Percentiles rank a stretch among this genome's conserved stretches.
phyloP scores from a whole-genome alignment of 805 yeast genomes.

The Allodekkera sacchari region DNA sequence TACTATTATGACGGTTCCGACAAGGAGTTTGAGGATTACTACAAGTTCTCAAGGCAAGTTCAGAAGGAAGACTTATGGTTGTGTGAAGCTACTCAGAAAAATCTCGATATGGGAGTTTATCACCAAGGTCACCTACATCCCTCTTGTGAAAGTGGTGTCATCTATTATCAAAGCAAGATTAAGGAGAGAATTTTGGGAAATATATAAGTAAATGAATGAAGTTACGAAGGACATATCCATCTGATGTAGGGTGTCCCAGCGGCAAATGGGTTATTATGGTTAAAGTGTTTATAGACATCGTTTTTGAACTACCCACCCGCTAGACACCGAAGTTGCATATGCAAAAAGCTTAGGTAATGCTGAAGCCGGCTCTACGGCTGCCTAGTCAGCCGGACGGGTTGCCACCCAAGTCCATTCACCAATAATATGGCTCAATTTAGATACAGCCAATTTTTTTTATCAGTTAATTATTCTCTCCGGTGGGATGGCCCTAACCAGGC shows the following conservation, averaged over 20 bases:
- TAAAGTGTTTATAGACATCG: no score
- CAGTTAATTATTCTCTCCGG: no score
- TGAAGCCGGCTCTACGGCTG: no score
- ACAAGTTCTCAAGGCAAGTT: constrained; percentile 23
- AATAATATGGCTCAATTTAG: no score
- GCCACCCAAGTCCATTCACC: no score
- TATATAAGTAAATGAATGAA: neutral
- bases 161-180: constrained; percentile 14
- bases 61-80: constrained; percentile 22
- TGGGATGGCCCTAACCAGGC: no score
- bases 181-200: constrained; percentile 12
- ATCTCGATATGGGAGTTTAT: constrained; percentile 16
- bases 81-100: constrained; percentile 22
- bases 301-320: no score
- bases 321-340: no score
- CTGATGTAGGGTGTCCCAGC: neutral
- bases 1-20: constrained; percentile 20
- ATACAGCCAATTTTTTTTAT: no score
- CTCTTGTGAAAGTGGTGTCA: constrained; percentile 10
- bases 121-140: constrained; percentile 21
- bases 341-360: no score
- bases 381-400: no score
- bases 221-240: neutral
- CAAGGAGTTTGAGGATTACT: constrained; percentile 20
- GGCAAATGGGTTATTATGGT: no score